Evolutionary conservation across 2,329 filamentous ascomycete species (phyloP).

Genomic region (Sclerotinia subarctica): DNA sequence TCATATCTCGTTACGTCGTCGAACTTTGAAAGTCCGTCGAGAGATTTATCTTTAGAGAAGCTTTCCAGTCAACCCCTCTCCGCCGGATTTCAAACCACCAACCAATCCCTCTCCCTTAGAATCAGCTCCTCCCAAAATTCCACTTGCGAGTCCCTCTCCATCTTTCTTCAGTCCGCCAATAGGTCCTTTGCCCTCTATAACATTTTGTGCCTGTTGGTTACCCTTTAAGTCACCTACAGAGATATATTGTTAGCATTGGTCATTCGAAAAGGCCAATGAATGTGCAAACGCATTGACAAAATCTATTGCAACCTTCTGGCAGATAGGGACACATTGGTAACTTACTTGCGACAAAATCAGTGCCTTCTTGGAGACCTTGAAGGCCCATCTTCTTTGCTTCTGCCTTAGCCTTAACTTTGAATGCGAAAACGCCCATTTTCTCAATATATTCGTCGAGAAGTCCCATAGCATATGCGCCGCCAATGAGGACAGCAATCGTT

Average conservation of each 20-base stretch:
- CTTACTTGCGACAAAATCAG: conserved; percentile 42
- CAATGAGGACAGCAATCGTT: conserved; percentile 37
- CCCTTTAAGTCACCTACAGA: conserved; percentile 40
- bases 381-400: conserved; percentile 43
- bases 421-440: conserved; percentile 40
- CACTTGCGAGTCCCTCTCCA: conserved; percentile 8
- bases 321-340: conserved; percentile 6
- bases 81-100: conserved; percentile 14
- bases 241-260: background rate
- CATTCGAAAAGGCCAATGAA: background rate
- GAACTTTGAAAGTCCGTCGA: background rate
- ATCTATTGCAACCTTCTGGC: background rate
- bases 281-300: background rate
- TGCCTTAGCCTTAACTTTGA: conserved; percentile 44
- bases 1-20: background rate
- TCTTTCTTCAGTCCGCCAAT: conserved; percentile 29
- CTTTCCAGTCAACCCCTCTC: conserved; percentile 14
- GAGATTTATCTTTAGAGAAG: background rate
- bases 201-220: conserved; percentile 40
- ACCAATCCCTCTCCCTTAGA: conserved; percentile 9
- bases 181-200: conserved; percentile 31
- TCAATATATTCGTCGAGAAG: conserved; percentile 42
- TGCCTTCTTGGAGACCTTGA: conserved; percentile 41
- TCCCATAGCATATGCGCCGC: conserved; percentile 41
- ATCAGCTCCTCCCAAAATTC: background rate